Conservation (phyloP, 495 filamentous ascomycete genomes). For the Letharia columbiana region DNA sequence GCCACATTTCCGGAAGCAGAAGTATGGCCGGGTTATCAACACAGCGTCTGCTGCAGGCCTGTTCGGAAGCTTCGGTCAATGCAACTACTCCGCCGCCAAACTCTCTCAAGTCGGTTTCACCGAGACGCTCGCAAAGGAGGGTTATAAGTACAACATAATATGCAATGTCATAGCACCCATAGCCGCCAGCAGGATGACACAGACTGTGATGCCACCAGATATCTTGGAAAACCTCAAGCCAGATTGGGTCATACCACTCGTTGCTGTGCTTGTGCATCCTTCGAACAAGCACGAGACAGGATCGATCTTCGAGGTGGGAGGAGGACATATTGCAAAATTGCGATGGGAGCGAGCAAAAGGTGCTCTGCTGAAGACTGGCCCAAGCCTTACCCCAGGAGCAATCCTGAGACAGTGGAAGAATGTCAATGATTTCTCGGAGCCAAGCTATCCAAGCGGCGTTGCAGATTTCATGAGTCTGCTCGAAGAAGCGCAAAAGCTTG, state of each 20-base stretch:
- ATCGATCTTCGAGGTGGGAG: slow-evolving; percentile 87
- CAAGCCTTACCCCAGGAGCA: slow-evolving; percentile 77
- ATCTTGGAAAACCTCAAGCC: slow-evolving; percentile 82
- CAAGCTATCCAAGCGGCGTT: slow-evolving; percentile 75
- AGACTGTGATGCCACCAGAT: slow-evolving; percentile 95
- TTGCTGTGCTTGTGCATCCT: slow-evolving; percentile 81
- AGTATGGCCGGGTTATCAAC: slow-evolving; percentile 94
- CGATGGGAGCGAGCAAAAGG: slow-evolving; percentile 94
- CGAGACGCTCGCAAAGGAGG: slow-evolving; percentile 96
- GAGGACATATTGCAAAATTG: slow-evolving; percentile 86
- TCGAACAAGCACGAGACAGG: slow-evolving; percentile 80
- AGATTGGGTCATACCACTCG: slow-evolving; percentile 91
- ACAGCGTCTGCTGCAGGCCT: slow-evolving; percentile 91
- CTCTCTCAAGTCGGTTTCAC: slow-evolving; percentile 95
- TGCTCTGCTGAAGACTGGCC: slow-evolving; percentile 81
- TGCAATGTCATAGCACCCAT: slow-evolving; percentile 95
- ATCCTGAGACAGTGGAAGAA: slow-evolving; percentile 82
- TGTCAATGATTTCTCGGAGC: slow-evolving; percentile 78
- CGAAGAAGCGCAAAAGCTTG: slow-evolving; percentile 74
- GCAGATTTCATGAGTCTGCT: slow-evolving; percentile 84
- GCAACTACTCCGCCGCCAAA: slow-evolving; percentile 97
- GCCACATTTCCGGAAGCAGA: slow-evolving; percentile 98
- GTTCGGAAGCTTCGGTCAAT: slow-evolving; percentile 92
- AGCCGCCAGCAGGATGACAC: slow-evolving; percentile 92
- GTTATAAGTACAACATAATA: slow-evolving; percentile 95